A percentile compares a stretch with the other conserved stretches of the same genome.
Evolutionary conservation across 2,329 filamentous ascomycete genomes (phyloP).

Genomic region (Talaromyces sp.): DNA sequence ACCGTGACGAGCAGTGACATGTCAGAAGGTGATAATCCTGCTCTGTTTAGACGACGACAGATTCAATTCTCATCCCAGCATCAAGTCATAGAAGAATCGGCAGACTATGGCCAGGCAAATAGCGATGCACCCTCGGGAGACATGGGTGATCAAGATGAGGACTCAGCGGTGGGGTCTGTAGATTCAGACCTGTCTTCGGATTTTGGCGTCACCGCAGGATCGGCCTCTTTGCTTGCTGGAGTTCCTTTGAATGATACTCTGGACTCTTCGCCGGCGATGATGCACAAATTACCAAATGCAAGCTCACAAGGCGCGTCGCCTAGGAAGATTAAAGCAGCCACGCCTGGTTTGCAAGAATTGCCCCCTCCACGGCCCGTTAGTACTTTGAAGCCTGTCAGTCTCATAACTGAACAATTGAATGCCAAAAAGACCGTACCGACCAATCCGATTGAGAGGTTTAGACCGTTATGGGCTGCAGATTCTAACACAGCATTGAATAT

Average conservation of each 20-base stretch:
- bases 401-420: slow-evolving; percentile 56
- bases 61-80: slow-evolving; percentile 45
- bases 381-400: slow-evolving; percentile 53
- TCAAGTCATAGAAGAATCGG: slow-evolving; percentile 35
- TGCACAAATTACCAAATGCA: slow-evolving; percentile 37
- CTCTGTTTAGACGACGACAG: slow-evolving; percentile 52
- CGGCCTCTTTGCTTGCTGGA: slow-evolving; percentile 54
- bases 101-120: slow-evolving; percentile 25
- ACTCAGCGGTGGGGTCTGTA: slow-evolving; percentile 48
- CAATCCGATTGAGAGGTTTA: slow-evolving; percentile 61
- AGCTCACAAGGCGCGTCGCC: slow-evolving; percentile 45
- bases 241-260: slow-evolving; percentile 43
- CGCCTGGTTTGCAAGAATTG: slow-evolving; percentile 54
- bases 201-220: slow-evolving; percentile 54
- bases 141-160: slow-evolving; percentile 42
- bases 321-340: slow-evolving; percentile 47
- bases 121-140: slow-evolving; percentile 28
- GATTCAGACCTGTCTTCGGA: slow-evolving; percentile 51
- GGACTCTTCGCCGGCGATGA: slow-evolving; percentile 50
- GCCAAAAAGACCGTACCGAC: slow-evolving; percentile 54
- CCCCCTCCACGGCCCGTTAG: slow-evolving; percentile 61
- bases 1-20: slow-evolving; percentile 64
- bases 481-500: slow-evolving; percentile 59
- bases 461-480: slow-evolving; percentile 58
- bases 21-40: slow-evolving; percentile 60